Evolutionary conservation across 768 basidiomycete genomes (phyloP).

Genomic region (Leucocoprinus sp.): DNA sequence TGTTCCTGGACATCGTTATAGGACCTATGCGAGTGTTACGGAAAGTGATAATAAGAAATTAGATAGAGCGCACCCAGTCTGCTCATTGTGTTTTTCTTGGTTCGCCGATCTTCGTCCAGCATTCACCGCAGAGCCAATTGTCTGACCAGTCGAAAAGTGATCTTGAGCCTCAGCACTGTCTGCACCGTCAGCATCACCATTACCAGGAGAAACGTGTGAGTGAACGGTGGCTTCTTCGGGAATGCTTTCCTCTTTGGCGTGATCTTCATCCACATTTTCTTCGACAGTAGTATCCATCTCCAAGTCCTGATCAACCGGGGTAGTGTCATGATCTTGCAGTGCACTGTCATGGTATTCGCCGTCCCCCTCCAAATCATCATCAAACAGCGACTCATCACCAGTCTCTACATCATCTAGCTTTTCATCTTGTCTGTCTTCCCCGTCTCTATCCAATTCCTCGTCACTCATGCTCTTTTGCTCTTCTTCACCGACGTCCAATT

Average conservation of each 20-base stretch:
- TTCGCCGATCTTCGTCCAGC: slow-evolving; percentile 13
- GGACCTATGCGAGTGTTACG: slow-evolving; percentile 6
- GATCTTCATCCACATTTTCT: slow-evolving; percentile 24
- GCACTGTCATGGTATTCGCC: slow-evolving; percentile 31
- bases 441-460: slow-evolving; percentile 69
- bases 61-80: slow-evolving; percentile 25
- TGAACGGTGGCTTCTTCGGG: slow-evolving; percentile 28
- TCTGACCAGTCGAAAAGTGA: slow-evolving; percentile 17
- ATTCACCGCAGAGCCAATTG: slow-evolving; percentile 11
- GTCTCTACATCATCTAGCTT: slow-evolving; percentile 21
- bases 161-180: slow-evolving; percentile 18
- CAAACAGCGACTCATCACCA: slow-evolving; percentile 29
- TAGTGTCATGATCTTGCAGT: slow-evolving; percentile 20
- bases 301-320: slow-evolving; percentile 22
- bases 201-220: slow-evolving; percentile 37
- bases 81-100: slow-evolving; percentile 21
- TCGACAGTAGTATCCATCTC: slow-evolving; percentile 24
- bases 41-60: neutral
- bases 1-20: slow-evolving; percentile 11
- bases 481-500: slow-evolving; percentile 43
- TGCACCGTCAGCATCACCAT: slow-evolving; percentile 26
- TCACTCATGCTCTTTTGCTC: slow-evolving; percentile 4
- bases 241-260: slow-evolving; percentile 22
- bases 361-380: slow-evolving; percentile 75
- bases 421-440: slow-evolving; percentile 41